A percentile compares a stretch with the other conserved stretches of the same genome.
Conservation (phyloP, 805 yeast species). For the Priceomyces melissophilus region DNA sequence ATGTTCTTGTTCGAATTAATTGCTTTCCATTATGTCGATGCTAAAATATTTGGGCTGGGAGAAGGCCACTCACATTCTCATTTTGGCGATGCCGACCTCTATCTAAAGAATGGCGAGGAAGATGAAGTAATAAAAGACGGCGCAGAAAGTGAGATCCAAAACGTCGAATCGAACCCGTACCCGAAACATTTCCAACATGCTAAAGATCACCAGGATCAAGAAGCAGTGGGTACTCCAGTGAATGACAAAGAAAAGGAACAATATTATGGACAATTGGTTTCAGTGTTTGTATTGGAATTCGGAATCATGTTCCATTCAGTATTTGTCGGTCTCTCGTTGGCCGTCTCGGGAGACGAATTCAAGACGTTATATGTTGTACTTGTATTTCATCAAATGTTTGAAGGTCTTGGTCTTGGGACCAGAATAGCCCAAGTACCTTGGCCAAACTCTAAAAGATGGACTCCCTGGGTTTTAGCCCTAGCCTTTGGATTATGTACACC, state of each 20-base stretch:
- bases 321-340: conserved; percentile 25
- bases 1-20: conserved; percentile 29
- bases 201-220: conserved; percentile 43
- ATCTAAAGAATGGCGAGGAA: conserved; percentile 23
- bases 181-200: conserved; percentile 46
- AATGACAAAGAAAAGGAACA: conserved; percentile 36
- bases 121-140: conserved; percentile 15
- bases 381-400: conserved; percentile 31
- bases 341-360: conserved; percentile 28
- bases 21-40: conserved; percentile 11
- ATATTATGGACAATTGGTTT: conserved; percentile 53
- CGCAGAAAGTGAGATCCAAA: conserved; percentile 11
- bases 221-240: conserved; percentile 34
- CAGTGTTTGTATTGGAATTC: conserved; percentile 17
- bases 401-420: conserved; percentile 29
- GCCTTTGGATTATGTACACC: conserved; percentile 24
- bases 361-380: conserved; percentile 27
- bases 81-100: conserved; percentile 44
- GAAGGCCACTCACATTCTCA: conserved; percentile 50
- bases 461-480: conserved; percentile 18
- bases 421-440: conserved; percentile 16
- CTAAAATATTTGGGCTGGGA: conserved; percentile 7
- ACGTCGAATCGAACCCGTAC: conserved; percentile 15
- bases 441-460: conserved; percentile 24
- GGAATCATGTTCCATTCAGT: conserved; percentile 33